Conservation (phyloP, 2,329 filamentous ascomycete genomes). For the Fusarium bulbicola region DNA sequence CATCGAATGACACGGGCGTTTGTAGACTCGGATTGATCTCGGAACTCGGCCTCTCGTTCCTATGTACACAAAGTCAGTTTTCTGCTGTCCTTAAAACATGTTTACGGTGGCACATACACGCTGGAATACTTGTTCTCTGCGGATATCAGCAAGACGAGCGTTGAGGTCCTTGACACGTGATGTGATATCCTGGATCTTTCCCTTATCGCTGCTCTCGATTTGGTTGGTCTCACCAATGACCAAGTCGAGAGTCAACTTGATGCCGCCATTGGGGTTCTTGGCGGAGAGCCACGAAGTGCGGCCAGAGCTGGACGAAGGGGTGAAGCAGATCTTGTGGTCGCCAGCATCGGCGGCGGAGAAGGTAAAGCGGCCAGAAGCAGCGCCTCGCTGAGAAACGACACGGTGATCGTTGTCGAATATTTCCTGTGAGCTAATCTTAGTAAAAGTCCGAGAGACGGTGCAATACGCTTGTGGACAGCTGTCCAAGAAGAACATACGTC, state of each 20-base stretch:
- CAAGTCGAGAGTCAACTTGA: slow-evolving; percentile 87
- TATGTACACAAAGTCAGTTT: slow-evolving; percentile 49
- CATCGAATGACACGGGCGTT: slow-evolving; percentile 93
- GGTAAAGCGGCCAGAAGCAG: slow-evolving; percentile 83
- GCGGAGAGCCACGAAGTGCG: slow-evolving; percentile 76
- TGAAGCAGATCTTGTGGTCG: slow-evolving; percentile 96
- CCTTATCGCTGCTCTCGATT: slow-evolving; percentile 93
- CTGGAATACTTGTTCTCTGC: slow-evolving; percentile 96
- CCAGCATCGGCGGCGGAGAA: slow-evolving; percentile 95
- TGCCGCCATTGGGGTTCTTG: slow-evolving; percentile 73
- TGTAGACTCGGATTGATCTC: slow-evolving; percentile 94
- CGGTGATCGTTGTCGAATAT: slow-evolving; percentile 98
- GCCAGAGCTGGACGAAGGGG: slow-evolving; percentile 77
- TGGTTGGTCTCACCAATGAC: slow-evolving; percentile 93
- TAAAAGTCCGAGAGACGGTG: neutral
- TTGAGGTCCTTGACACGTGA: slow-evolving; percentile 91
- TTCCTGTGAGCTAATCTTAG: slow-evolving; percentile 64
- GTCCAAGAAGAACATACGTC: slow-evolving; percentile 64
- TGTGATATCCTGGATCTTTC: slow-evolving; percentile 89
- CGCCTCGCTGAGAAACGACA: slow-evolving; percentile 86
- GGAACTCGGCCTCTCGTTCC: slow-evolving; percentile 98
- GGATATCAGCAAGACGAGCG: slow-evolving; percentile 84
- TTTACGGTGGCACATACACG: slow-evolving; percentile 65
- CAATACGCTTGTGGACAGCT: neutral
- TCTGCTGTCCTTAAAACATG: neutral